Base-by-base conservation (phyloP, 352 stramenopile genomes). In the Phytophthora fragariaefolia region DNA sequence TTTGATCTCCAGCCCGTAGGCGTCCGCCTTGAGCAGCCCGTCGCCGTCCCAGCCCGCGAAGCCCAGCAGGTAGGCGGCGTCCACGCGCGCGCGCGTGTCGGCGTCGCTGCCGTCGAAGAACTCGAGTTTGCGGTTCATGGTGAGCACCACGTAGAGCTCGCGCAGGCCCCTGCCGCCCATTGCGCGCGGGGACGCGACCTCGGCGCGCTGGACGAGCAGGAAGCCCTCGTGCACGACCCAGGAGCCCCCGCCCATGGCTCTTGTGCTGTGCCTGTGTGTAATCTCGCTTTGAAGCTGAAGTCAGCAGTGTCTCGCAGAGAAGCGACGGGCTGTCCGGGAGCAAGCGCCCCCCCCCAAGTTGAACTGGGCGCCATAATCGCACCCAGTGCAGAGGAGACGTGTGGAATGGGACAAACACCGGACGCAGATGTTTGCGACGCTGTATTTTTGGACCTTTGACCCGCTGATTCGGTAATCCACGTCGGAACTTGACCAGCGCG, bases 21-120 rank as follows among this genome's bases (percentile, higher is more conserved):
- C 64, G 51, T 95, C 83, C n/a, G 76, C 79, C 50, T 90, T 90
- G 3, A 93, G 63, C 52, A 93, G 63, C 0, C 84, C 83, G 13
- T 85, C 66, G 4, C 87, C 85, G 53, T 93, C 87, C 87, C 87
- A 95, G 13, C 83, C 84, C n/a, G 79, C 77, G 63, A 95, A 95
- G 8, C 74, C 87, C 18, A 65, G 63, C 6, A 95, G 45, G 51
- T 89, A 91, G 26, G 69, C 79, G 8, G 75, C 47, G 9, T 86
- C 77, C 7, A 89, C 48, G 18, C 67, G 71, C 6, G 52, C 52
- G 54, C 76, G 76, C 18, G 64, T 57, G 27, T 75, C 66, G 24
- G 58, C 27, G 49, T 79, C 61, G 42, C 58, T 73, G n/a, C 8
- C 55, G 34, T 92, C 79, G 50, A 87, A 94, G 28, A 94, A 76